These are phyloP conservation scores for Coniosporium tulheliwenetii DNA, from an alignment of 2,329 filamentous ascomycete genomes.

Conservation along the genomic window DNA sequence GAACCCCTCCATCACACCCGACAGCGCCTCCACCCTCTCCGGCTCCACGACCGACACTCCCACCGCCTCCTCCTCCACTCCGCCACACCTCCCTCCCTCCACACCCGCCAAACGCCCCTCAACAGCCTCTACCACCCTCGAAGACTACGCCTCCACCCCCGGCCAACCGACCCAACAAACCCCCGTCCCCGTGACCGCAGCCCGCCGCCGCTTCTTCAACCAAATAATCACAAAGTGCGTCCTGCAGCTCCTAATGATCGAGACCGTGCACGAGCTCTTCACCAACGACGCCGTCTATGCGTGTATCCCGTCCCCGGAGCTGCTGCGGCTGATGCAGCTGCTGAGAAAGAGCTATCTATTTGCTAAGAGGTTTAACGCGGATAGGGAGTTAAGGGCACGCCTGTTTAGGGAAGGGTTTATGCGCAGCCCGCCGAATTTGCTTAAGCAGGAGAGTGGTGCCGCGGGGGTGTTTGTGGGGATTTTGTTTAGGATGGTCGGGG, in stretches of 20 bases:
- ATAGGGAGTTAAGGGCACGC: constrained; percentile 86
- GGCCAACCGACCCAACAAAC: constrained; percentile 47
- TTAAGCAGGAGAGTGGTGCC: constrained; percentile 90
- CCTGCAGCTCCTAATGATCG: constrained; percentile 94
- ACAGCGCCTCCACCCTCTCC: background rate
- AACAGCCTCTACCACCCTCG: constrained; percentile 37
- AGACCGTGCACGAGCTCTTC: constrained; percentile 97
- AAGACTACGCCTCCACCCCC: constrained; percentile 54
- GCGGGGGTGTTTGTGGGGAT: constrained; percentile 94
- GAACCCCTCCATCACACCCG: constrained; percentile 6
- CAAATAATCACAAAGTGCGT: constrained; percentile 98
- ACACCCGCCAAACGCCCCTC: constrained; percentile 1
- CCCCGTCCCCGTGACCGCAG: constrained; percentile 80
- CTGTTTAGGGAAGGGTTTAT: constrained; percentile 98
- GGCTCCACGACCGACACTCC: background rate
- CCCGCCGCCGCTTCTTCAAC: constrained; percentile 91
- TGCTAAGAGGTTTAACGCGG: constrained; percentile 91
- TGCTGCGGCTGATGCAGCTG: constrained; percentile 82
- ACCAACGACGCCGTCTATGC: constrained; percentile 91
- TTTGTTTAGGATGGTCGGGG: constrained; percentile 91
- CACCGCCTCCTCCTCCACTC: background rate
- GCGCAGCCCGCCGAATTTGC: constrained; percentile 93
- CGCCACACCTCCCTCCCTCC: constrained; percentile 9
- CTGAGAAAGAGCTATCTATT: constrained; percentile 96
- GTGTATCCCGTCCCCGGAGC: constrained; percentile 78